Evolutionary conservation across 306 rosid species (phyloP), one percentile per base, ranked within the genome.

Genomic region (Cucurbita moschata): DNA sequence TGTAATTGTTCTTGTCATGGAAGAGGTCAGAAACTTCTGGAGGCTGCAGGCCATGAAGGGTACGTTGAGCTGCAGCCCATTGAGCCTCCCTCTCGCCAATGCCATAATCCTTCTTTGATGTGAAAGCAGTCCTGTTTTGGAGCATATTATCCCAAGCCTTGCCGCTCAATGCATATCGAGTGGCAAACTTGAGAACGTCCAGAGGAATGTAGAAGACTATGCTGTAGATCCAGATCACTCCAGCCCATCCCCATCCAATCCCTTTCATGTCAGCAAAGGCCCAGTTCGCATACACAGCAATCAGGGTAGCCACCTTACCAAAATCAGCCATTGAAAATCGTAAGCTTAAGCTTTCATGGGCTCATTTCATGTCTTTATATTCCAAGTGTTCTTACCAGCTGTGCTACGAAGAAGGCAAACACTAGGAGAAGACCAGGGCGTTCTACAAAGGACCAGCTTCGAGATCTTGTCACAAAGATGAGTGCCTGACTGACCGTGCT

Each of bases 211-310:
- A 92, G 82, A 81, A 80, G 75, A 90, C 0, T 18, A 89, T 68
- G 89, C 89, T 92, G 81, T 86, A 92, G 66, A 87, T 61, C 98
- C 96, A 92, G 69, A 92, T 88, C 3, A 92, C 80, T 23, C 87
- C 98, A 5, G 98, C 98, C 98, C 98, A 92, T 49, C 96, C 88
- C 98, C 98, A 92, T 39, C 98, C 96, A 55, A 90, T 79, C 7
- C 92, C 96, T n/a, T 63, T 50, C 7, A 92, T 84, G 9, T 79
- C 73, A 42, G 98, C 98, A 74, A 92, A 92, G 3, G 5, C 74
- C 98, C 96, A 90, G n/a, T 90, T 56, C 46, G 87, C 91, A 65
- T 88, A 92, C 77, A 90, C 98, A 37, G 98, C 92, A 46, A 92
- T 87, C 7, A 88, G 0, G 1, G 98, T 92, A 19, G 98, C 96